Conservation (phyloP, 106 monocot species). For the Vanilla planifolia region DNA sequence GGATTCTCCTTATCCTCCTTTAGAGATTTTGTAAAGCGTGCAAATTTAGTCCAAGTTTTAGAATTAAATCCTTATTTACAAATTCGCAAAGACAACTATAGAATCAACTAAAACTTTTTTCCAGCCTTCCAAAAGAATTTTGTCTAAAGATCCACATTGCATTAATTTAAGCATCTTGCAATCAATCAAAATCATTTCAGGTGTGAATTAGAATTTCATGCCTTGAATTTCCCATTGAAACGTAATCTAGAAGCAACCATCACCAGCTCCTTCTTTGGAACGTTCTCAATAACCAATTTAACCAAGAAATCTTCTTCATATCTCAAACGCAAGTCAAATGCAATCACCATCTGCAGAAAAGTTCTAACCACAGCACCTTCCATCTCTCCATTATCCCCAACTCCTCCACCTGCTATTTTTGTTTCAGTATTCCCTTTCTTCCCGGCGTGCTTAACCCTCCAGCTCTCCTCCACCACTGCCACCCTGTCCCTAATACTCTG, state of each 20-base stretch:
- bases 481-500: slow-evolving; percentile 35
- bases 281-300: slow-evolving; percentile 28
- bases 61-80: too few relatives aligned
- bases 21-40: too few relatives aligned
- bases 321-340: slow-evolving; percentile 21
- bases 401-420: slow-evolving; percentile 6
- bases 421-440: slow-evolving; percentile 7
- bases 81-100: too few relatives aligned
- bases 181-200: too few relatives aligned
- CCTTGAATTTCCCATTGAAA: slow-evolving; percentile 25
- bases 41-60: too few relatives aligned
- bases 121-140: too few relatives aligned
- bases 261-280: slow-evolving; percentile 30
- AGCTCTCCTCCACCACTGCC: slow-evolving; percentile 15
- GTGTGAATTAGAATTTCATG: too few relatives aligned
- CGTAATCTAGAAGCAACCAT: slow-evolving; percentile 28
- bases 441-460: slow-evolving; percentile 5
- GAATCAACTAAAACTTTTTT: too few relatives aligned
- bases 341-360: slow-evolving; percentile 33
- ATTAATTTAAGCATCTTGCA: too few relatives aligned
- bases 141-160: too few relatives aligned
- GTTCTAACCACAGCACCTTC: slow-evolving; percentile 29
- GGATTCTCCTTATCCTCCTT: too few relatives aligned
- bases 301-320: slow-evolving; percentile 38
- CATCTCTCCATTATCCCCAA: not conserved